Base-by-base conservation (phyloP, 257 asterid genomes). In the Datura wrightii region DNA sequence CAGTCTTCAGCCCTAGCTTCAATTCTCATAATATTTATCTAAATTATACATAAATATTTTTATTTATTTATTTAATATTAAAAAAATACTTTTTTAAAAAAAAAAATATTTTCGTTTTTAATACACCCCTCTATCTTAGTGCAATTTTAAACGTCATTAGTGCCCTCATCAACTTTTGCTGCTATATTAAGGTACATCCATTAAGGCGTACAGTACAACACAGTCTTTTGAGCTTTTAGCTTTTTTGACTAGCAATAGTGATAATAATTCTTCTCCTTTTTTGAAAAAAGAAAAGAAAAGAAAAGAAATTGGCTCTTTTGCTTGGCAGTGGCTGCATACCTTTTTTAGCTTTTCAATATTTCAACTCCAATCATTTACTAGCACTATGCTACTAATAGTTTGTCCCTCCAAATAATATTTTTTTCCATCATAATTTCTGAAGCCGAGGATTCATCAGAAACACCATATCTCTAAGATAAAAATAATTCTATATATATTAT, bases 201-300 rank as follows among this genome's bases (percentile, higher is more conserved):
- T 11, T 42, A 62, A n/a, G 42, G 63, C 84, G 10, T 46, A 48
- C 18, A 65, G 79, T 82, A 65, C 84, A 60, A 82, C 31, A 42
- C 2, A 19, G 19, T 39, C 42, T 59, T 13, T 41, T n/a, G 19
- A 24, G 39, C 74, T 80, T 79, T 79, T 59, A 60, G 31, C 84
- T 81, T 82, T 82, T 82, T 82, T 63, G 84, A 82, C 84, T 82
- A 74, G 55, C 81, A 74, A 74, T 24, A 74, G 80, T 74, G 59
- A 74, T 48, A 24, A 39, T 39, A 39, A 50, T 74, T 48, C 41
- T 48, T 19, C 19, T 19, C 59, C 19, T 24, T 74, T 71, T 71
- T 19, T 5, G 42, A 39, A 39, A 39, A 39, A 39, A 39, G 4
- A 2, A 39, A 24, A 0, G 31, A 24, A 24, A 24, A 14, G 15